Evolutionary conservation across 257 asterid species (phyloP).

Genomic region (Solanum pennellii): DNA sequence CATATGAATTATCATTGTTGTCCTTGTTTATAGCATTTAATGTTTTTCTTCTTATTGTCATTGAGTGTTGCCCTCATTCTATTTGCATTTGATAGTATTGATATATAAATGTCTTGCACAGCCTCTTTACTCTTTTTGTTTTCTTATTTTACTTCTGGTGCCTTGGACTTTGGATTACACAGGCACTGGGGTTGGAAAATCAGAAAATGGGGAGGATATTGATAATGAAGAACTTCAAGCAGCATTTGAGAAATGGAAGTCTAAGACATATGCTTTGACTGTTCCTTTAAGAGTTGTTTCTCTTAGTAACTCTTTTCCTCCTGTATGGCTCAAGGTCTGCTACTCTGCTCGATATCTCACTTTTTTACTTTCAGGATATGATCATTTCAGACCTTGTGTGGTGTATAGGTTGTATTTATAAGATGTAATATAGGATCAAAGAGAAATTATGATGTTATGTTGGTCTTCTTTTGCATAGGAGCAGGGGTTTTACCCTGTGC

Average conservation of each 20-base stretch:
- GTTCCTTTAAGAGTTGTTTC: conserved; percentile 80
- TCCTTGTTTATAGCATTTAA: neutral
- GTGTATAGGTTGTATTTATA: neutral
- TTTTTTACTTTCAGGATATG: neutral
- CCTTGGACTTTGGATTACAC: neutral
- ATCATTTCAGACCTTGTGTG: neutral
- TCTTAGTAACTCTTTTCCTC: conserved; percentile 66
- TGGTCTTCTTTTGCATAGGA: neutral
- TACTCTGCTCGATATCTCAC: neutral
- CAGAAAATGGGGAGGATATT: conserved; percentile 19
- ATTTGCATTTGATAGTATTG: neutral
- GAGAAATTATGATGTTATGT: neutral
- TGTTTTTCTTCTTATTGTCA: neutral
- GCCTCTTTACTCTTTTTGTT: neutral
- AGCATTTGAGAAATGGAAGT: conserved; percentile 76
- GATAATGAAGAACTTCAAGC: conserved; percentile 47
- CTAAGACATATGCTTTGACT: conserved; percentile 68
- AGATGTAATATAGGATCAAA: neutral
- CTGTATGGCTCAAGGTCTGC: conserved; percentile 73
- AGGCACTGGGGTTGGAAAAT: conserved; percentile 6
- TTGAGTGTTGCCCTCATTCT: neutral
- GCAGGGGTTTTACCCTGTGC: too few species aligned
- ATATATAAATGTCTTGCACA: neutral
- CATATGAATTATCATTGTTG: neutral
- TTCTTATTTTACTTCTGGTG: neutral